A percentile compares a stretch with the other conserved stretches of the same genome.
Conservation (phyloP, 169 alveolate genomes). For the Plasmodium coatneyi region DNA sequence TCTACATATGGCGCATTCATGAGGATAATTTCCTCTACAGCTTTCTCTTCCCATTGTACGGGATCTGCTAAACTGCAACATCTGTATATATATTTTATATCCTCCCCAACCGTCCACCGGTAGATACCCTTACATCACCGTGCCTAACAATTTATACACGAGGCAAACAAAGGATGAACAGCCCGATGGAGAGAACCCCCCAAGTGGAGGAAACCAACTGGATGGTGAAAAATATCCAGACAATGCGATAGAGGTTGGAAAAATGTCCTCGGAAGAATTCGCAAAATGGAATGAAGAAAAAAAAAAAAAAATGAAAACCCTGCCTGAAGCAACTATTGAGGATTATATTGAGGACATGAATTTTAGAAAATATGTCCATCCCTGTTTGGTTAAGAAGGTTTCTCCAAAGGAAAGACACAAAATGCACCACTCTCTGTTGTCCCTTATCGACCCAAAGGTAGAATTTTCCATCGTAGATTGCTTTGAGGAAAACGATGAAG, state of each 20-base stretch:
- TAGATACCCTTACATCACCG: slow-evolving; percentile 51
- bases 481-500: slow-evolving; percentile 67
- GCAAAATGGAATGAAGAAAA: slow-evolving; percentile 3
- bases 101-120: background rate
- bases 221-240: background rate
- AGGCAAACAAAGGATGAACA: background rate
- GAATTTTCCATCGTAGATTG: slow-evolving; percentile 31
- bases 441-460: background rate
- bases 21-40: background rate
- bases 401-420: slow-evolving; percentile 51
- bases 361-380: slow-evolving; percentile 9
- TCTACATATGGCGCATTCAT: background rate
- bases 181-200: background rate
- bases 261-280: slow-evolving; percentile 8
- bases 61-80: background rate
- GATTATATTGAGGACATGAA: slow-evolving; percentile 73
- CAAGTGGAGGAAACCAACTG: background rate
- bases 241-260: background rate
- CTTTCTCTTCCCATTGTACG: background rate
- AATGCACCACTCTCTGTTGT: slow-evolving; percentile 21
- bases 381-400: slow-evolving; percentile 63
- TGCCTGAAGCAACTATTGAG: slow-evolving; percentile 51
- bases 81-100: background rate
- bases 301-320: background rate
- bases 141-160: slow-evolving; percentile 44